Percentiles rank a stretch among this genome's conserved stretches.
Evolutionary conservation across 148 eudicot genomes (phyloP).

Genomic region (Polygonum maritimum): DNA sequence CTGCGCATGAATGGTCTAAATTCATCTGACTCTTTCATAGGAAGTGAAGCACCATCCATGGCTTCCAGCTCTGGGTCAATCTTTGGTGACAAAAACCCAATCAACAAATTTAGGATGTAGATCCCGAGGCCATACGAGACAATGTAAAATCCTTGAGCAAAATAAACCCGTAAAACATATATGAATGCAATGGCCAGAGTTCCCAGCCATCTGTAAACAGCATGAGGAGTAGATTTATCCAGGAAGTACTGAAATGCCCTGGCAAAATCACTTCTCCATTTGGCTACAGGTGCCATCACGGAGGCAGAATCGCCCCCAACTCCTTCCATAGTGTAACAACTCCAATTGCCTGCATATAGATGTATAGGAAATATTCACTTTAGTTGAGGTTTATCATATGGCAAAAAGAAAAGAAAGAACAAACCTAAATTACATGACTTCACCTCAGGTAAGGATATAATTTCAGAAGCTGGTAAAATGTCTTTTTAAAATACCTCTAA

Average conservation of each 20-base stretch:
- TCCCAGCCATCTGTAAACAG: constrained; percentile 55
- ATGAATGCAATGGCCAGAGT: constrained; percentile 37
- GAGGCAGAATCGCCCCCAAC: constrained; percentile 27
- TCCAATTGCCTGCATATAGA: not conserved
- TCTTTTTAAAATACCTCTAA: not conserved
- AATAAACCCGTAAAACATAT: constrained; percentile 49
- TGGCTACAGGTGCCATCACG: constrained; percentile 21
- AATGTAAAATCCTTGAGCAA: constrained; percentile 57
- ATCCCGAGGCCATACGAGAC: constrained; percentile 75
- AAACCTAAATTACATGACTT: too few species aligned
- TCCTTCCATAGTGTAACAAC: constrained; percentile 15
- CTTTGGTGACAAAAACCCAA: constrained; percentile 76
- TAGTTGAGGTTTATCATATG: not conserved
- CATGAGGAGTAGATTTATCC: constrained; percentile 57
- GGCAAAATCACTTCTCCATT: constrained; percentile 37
- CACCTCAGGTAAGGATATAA: not conserved
- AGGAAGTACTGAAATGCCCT: constrained; percentile 44
- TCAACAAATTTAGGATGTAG: constrained; percentile 65
- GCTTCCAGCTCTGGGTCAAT: constrained; percentile 77
- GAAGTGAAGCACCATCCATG: constrained; percentile 47
- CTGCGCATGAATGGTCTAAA: constrained; percentile 75
- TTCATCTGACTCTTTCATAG: constrained; percentile 59
- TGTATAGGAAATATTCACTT: not conserved
- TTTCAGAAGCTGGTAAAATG: not conserved
- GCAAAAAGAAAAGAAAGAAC: too few species aligned